A percentile compares a stretch with the other conserved stretches of the same genome.
These are phyloP conservation scores for Hypholoma sublateritium DNA, from an alignment of 768 basidiomycete genomes.

Conservation along the genomic window DNA sequence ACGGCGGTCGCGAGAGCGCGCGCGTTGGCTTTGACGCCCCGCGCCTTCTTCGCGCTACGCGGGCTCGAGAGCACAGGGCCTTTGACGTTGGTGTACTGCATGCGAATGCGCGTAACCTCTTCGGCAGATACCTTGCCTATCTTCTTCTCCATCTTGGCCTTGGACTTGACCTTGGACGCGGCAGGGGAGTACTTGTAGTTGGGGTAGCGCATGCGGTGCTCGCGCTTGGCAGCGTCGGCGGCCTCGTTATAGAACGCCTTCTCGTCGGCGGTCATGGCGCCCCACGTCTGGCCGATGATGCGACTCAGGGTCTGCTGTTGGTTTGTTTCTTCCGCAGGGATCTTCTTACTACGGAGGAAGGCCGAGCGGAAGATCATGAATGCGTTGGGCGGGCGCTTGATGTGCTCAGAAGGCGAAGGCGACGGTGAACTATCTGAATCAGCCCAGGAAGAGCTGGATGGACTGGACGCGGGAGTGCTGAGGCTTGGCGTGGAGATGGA, in stretches of 20 bases:
- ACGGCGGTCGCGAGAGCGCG: too few species aligned
- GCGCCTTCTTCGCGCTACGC: too few species aligned
- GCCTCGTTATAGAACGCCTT: conserved; percentile 43
- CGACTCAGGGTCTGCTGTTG: conserved; percentile 75
- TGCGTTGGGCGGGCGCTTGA: conserved; percentile 69
- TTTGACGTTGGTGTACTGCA: neutral
- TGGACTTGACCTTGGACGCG: neutral
- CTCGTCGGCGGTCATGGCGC: conserved; percentile 45
- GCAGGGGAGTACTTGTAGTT: neutral
- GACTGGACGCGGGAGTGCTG: too few species aligned
- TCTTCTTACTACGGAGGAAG: conserved; percentile 51
- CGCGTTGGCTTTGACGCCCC: too few species aligned
- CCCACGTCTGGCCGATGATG: conserved; percentile 72
- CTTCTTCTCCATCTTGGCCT: neutral
- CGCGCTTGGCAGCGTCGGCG: conserved; percentile 28
- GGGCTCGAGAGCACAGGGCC: too few species aligned
- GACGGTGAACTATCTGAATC: conserved; percentile 42
- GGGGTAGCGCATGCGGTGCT: neutral
- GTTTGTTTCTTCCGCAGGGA: conserved; percentile 48
- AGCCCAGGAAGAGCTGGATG: conserved; percentile 10
- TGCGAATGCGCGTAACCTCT: neutral
- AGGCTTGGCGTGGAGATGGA: too few species aligned
- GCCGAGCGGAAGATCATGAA: conserved; percentile 82
- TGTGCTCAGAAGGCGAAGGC: neutral
- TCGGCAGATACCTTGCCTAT: neutral